Base-by-base conservation (phyloP, 306 rosid genomes). In the Delonix regia region DNA sequence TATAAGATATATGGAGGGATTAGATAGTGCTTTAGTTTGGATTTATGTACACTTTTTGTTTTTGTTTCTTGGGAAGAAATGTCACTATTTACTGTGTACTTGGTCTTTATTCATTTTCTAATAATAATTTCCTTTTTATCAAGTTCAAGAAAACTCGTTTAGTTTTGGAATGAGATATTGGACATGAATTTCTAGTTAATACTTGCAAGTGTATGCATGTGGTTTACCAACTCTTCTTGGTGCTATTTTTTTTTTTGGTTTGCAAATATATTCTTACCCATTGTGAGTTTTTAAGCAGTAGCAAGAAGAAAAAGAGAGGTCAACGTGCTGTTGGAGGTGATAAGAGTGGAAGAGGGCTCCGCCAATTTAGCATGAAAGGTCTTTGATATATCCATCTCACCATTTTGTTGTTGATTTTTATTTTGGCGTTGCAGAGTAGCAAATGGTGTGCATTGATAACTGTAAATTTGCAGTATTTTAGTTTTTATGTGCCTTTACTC, bases 321-420 rank as follows among this genome's bases (percentile, higher is more conserved):
- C 98, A 91, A 66, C 92, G 99, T 1, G 99, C 95, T 14, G 98
- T 87, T 69, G 97, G 91, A 76, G 95, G 95, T 33, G 99, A 95
- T 78, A 95, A 95, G 94, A 89, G 87, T 80, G 99, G 99, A 72
- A 88, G 99, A 85, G 99, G 99, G 63, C 96, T 95, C 60, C 99
- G 99, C 78, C 99, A 95, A 74, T 95, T 95, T 75, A 95, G 99
- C 70, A 95, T 95, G 99, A 95, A 95, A 92, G 99, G 99, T 94
- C 24, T 77, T 56, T 77, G 14, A 80, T 81, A 71, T 74, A 27
- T 72, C 24, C 71, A 57, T 67, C 41, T 18, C 51, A 44, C 59
- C 41, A 4, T 18, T 18, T 71, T 73, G 30, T 66, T 75, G 9
- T 5, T 47, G 65, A 27, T 62, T 21, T 73, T 75, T 36, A 22